phyloP scores from a whole-genome alignment of 257 asterid species.

The Thymus quinquecostatus region DNA sequence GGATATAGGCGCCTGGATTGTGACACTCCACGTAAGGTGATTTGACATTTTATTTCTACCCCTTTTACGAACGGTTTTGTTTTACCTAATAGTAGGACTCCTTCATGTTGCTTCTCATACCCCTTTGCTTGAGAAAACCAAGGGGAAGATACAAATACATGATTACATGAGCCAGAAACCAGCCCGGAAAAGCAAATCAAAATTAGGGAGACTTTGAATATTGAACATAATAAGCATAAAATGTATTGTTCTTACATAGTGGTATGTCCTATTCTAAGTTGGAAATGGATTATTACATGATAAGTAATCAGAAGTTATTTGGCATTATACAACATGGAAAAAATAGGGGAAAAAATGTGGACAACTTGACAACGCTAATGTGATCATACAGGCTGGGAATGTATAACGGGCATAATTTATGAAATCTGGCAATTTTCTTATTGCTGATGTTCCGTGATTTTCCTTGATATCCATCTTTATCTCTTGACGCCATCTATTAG shows the following conservation, averaged over 20 bases:
- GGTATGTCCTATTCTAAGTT: background rate
- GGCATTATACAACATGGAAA: conserved; percentile 27
- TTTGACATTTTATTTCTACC: conserved; percentile 7
- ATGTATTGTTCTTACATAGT: background rate
- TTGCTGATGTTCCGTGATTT: background rate
- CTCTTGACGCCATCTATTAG: conserved; percentile 16
- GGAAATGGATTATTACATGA: conserved; percentile 2
- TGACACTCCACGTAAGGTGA: conserved; percentile 19
- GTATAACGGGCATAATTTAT: background rate
- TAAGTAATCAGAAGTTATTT: conserved; percentile 2
- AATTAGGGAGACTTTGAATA: background rate
- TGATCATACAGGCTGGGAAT: conserved; percentile 21
- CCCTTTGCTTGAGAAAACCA: conserved; percentile 4
- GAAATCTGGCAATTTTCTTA: conserved; percentile 11
- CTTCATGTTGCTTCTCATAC: conserved; percentile 7
- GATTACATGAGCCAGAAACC: conserved; percentile 11
- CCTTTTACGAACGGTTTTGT: background rate
- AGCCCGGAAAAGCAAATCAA: background rate
- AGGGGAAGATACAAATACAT: background rate
- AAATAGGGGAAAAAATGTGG: background rate
- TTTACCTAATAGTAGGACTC: conserved; percentile 32
- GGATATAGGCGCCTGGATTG: conserved; percentile 26
- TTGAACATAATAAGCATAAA: background rate
- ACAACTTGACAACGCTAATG: background rate
- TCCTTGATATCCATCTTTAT: background rate